Percentiles rank a stretch among this genome's conserved stretches.
Evolutionary conservation across 1,284 basidiomycete genomes (phyloP).

Genomic region (Austroboletus niveus): DNA sequence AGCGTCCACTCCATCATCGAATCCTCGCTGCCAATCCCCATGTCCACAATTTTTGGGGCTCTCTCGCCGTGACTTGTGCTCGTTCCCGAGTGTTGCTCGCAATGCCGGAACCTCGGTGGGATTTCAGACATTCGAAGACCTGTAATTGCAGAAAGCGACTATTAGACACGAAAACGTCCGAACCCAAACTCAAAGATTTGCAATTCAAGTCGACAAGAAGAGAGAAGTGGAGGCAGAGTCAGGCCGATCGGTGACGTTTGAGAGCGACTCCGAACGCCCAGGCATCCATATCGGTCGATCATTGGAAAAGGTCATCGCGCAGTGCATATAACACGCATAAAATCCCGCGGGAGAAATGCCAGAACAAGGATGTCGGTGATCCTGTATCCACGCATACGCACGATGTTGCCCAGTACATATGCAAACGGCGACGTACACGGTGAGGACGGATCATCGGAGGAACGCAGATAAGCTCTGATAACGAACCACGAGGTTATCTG

Average conservation of each 20-base stretch:
- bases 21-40: background rate
- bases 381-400: conserved; percentile 7
- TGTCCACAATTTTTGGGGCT: too few species aligned
- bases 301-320: background rate
- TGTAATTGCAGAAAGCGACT: background rate
- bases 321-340: background rate
- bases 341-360: background rate
- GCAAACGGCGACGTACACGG: background rate
- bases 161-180: background rate
- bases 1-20: background rate
- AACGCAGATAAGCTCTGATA: conserved; percentile 16
- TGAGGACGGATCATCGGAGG: background rate
- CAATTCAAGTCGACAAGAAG: conserved; percentile 4
- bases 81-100: background rate
- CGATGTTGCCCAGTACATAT: background rate
- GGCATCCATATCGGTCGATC: conserved; percentile 20
- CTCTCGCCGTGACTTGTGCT: background rate
- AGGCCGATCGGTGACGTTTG: conserved; percentile 1
- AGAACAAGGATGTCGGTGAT: background rate
- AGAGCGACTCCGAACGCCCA: background rate
- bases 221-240: background rate
- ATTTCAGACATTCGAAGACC: too few species aligned
- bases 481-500: conserved; percentile 14
- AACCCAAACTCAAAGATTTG: conserved; percentile 7
- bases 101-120: background rate